Conservation (phyloP, 495 filamentous ascomycete species). For the Xylaria telfairii region DNA sequence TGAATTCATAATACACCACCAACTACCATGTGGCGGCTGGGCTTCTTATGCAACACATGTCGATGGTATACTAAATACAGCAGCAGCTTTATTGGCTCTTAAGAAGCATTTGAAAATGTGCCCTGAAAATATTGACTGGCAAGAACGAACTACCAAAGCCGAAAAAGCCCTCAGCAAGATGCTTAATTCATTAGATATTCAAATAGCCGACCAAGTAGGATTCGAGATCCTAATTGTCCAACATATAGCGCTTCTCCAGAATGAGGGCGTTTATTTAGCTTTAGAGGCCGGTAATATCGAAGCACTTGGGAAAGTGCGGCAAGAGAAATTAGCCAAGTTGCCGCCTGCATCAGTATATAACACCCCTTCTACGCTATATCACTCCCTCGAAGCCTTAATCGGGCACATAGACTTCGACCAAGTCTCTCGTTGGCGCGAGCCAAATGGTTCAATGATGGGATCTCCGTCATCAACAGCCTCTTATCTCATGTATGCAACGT, state of each 20-base stretch:
- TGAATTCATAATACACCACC: conserved; percentile 19
- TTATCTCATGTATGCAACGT: conserved; percentile 49
- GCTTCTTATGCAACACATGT: conserved; percentile 31
- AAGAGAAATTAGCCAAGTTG: conserved; percentile 21
- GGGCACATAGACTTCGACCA: conserved; percentile 48
- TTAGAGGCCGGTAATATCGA: no score
- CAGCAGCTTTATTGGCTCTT: conserved; percentile 42
- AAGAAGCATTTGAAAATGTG: conserved; percentile 22
- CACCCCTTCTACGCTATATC: conserved; percentile 40
- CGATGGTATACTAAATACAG: conserved; percentile 47
- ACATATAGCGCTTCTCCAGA: conserved; percentile 12
- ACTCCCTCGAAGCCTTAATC: conserved; percentile 56
- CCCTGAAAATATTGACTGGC: neutral
- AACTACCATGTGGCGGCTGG: conserved; percentile 40
- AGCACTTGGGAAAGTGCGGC: neutral
- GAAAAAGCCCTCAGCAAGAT: conserved; percentile 13
- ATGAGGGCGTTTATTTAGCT: conserved; percentile 7
- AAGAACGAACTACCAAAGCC: conserved; percentile 8
- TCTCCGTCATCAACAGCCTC: conserved; percentile 58
- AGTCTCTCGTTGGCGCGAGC: conserved; percentile 46
- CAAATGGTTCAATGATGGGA: conserved; percentile 52
- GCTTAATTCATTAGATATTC: conserved; percentile 10
- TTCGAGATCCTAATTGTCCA: conserved; percentile 24
- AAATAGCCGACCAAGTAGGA: conserved; percentile 22
- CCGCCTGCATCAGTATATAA: conserved; percentile 35